Conservation (phyloP, 768 basidiomycete species). For the Myochromella boudieri region DNA sequence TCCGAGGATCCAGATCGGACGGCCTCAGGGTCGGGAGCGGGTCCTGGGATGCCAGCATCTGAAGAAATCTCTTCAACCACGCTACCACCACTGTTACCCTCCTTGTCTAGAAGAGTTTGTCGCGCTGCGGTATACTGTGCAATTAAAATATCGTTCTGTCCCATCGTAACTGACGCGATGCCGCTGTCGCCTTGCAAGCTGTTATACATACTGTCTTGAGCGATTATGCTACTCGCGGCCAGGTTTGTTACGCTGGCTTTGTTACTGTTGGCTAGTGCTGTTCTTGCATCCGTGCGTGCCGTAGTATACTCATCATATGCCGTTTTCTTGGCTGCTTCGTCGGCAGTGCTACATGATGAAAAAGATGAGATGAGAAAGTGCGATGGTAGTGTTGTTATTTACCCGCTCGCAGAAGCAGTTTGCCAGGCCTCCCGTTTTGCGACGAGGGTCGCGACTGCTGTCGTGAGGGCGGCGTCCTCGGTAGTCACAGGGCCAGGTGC, state of each 20-base stretch:
- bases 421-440: neutral
- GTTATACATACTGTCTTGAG: slow-evolving; percentile 2
- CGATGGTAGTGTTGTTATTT: neutral
- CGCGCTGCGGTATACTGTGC: neutral
- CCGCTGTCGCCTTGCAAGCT: neutral
- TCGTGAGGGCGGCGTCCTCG: neutral
- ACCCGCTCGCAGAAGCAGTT: neutral
- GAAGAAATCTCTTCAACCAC: neutral
- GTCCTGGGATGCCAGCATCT: slow-evolving; percentile 1
- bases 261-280: neutral
- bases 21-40: neutral
- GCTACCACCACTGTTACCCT: neutral
- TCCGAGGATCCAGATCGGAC: no score
- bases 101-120: neutral
- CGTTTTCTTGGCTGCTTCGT: neutral
- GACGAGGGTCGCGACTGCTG: neutral
- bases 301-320: neutral
- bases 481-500: neutral
- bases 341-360: neutral
- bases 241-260: neutral
- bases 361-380: neutral
- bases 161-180: neutral
- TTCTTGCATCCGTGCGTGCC: neutral
- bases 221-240: neutral
- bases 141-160: neutral